Base-by-base conservation (phyloP, 2,329 filamentous ascomycete genomes). In the Fusarium goolgardi region DNA sequence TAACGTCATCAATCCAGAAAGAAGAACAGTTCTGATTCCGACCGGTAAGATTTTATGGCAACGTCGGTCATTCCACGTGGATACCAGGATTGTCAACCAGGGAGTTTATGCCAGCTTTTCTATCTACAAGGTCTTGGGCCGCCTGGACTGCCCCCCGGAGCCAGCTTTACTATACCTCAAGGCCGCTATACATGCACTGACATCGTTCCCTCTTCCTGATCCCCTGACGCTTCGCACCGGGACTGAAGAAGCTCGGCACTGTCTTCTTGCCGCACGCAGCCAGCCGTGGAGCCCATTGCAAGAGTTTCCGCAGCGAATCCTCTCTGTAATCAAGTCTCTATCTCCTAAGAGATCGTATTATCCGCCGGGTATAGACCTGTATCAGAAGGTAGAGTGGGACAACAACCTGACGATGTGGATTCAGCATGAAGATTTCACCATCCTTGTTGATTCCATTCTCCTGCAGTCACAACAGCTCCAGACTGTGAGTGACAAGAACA, bases 151-250 rank as follows among this genome's bases (percentile, higher is more conserved):
- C 37, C 80, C 88, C 0, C 78, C 85, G 0, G 88, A 91, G 45
- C 85, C 86, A 0, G 73, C 73, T 0, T 75, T 88, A 0, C 75
- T 88, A 0, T 89, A 88, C 56, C 78, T 78, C 2, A 90, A 88
- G 68, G 88, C 87, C 0, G 75, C 83, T 6, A 73, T 88, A 1
- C 89, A 92, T 70, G 89, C 88, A 0, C 75, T 83, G 6, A 91
- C 89, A 0, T 89, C 88, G 0, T 86, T 84, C 32, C 69, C 83
- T 0, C 35, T 91, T 0, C 83, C 86, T 0, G 90, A 91, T 70
- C 76, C 79, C 0, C 78, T 91, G 0, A 91, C 88, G 0, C 77
- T 81, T 0, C 79, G 82, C 0, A 91, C 87, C 0, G 90, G 90
- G 0, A 84, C 82, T 0, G 89, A 91, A 70, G 88, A 90, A 73